Base-by-base conservation (phyloP, 148 eudicot genomes). In the Rheum nobile region DNA sequence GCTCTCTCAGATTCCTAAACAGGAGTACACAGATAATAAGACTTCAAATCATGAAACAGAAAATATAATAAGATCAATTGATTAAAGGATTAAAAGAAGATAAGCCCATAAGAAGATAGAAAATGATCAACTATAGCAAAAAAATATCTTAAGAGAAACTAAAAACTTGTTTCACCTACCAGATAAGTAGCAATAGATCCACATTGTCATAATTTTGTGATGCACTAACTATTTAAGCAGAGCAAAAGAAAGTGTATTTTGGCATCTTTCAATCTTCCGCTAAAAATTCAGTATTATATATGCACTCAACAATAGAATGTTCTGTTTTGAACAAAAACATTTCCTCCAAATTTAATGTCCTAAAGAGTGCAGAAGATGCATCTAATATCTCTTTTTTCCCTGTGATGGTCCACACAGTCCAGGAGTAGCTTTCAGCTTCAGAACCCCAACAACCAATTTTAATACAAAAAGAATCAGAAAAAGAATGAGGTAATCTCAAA, bases 1-100 rank as follows among this genome's bases (percentile, higher is more conserved):
- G 86, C 34, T 82, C 94, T 77, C 84, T 86, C 74, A 95, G 83
- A 46, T 90, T 87, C 84, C 99, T 95, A 86, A 67, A 74, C 3
- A 24, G 67, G 21, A 26, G 48, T 47, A 34, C 9, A 44, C 16
- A 67, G 17, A 29, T 0, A 8, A 65, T 34, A 46, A 46, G 31
- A 65, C 14, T 12, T 55, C 11, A 39, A 7, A 21, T 21, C 10
- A 74, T 12, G 76, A 29, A 54, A 37, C 41, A 9, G 17, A 16
- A 32, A 21, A 34, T 17, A 35, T 4, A 65, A 68, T 35, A 4
- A 11, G 12, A 68, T 68, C 41, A 34, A 17, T 19, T 34, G 8
- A 34, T 17, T 10, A 32, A 34, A 10, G 71, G 43, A 34, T 17
- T 57, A 57, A 24, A 28, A 57, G 9, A 57, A 22, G 16, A 12